phyloP scores from a whole-genome alignment of 495 filamentous ascomycete species.

The Margaritispora aquatica region DNA sequence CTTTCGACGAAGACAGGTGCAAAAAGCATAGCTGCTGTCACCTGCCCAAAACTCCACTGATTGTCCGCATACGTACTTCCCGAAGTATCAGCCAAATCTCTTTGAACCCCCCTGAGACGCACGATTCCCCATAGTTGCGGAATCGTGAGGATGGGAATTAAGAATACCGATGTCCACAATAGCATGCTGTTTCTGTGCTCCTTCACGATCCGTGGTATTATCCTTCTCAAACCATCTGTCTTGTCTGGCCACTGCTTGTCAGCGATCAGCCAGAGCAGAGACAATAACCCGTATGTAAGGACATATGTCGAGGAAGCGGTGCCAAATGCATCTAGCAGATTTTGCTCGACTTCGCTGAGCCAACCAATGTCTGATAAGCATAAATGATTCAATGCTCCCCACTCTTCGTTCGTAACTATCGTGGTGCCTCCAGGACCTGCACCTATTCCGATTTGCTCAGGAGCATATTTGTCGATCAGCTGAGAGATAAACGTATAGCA shows the following conservation, averaged over 20 bases:
- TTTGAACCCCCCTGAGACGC: conserved; percentile 23
- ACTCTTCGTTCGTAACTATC: conserved; percentile 5
- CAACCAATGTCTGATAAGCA: neutral
- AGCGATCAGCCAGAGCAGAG: conserved; percentile 8
- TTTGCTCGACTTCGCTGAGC: neutral
- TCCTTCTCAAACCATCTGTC: neutral
- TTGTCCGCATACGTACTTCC: conserved; percentile 22
- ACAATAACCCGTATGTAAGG: conserved; percentile 1
- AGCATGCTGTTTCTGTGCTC: neutral
- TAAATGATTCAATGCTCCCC: neutral
- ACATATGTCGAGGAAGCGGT: neutral
- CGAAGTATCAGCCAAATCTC: conserved; percentile 16
- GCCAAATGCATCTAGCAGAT: conserved; percentile 3
- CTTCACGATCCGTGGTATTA: neutral
- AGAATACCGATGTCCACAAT: neutral
- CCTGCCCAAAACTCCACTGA: conserved; percentile 33
- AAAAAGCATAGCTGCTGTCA: conserved; percentile 30
- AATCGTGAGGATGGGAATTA: conserved; percentile 18
- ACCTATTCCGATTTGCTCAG: conserved; percentile 5
- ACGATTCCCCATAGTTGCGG: conserved; percentile 28
- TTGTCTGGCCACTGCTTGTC: neutral
- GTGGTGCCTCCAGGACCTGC: neutral
- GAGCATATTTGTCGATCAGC: conserved; percentile 8
- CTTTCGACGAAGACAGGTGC: conserved; percentile 27
- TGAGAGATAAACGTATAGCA: conserved; percentile 11